Evolutionary conservation across 768 basidiomycete species (phyloP).

Genomic region (Pulveroboletus sp.): DNA sequence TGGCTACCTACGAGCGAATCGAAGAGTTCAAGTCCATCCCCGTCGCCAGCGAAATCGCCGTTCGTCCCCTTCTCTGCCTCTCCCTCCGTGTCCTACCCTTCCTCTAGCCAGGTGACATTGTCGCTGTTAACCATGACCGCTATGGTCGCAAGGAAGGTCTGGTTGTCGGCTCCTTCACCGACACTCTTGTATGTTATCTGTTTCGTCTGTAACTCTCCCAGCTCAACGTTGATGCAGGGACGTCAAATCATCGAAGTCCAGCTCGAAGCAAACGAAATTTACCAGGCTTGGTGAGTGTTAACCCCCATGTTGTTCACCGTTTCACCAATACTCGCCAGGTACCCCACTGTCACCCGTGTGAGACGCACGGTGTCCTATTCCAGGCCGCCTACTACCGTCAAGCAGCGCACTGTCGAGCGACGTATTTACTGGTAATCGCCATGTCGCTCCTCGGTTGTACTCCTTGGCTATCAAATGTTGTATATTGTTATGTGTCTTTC

Average conservation of each 20-base stretch:
- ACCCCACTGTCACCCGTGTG: constrained; percentile 77
- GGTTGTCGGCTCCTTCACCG: constrained; percentile 72
- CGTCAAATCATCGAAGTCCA: constrained; percentile 83
- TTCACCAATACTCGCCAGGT: constrained; percentile 40
- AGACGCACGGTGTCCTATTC: constrained; percentile 67
- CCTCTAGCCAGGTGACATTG: constrained; percentile 72
- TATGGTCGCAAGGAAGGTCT: constrained; percentile 74
- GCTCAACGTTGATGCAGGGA: constrained; percentile 45
- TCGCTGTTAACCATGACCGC: constrained; percentile 64
- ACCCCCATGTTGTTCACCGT: neutral
- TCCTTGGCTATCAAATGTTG: constrained; percentile 23
- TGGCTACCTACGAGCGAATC: constrained; percentile 37
- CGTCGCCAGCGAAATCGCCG: constrained; percentile 36
- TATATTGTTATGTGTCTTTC: constrained; percentile 34
- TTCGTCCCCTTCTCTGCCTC: constrained; percentile 13
- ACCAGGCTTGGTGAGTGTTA: constrained; percentile 59
- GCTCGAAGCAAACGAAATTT: constrained; percentile 65
- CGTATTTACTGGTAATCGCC: constrained; percentile 66
- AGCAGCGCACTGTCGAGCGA: constrained; percentile 66
- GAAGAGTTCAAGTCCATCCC: constrained; percentile 28
- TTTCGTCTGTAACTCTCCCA: neutral
- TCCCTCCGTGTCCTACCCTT: neutral
- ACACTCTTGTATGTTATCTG: constrained; percentile 55
- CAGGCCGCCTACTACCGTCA: constrained; percentile 40
- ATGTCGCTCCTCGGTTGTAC: neutral